phyloP scores from a whole-genome alignment of 148 eudicot genomes.

The Rheum nobile region DNA sequence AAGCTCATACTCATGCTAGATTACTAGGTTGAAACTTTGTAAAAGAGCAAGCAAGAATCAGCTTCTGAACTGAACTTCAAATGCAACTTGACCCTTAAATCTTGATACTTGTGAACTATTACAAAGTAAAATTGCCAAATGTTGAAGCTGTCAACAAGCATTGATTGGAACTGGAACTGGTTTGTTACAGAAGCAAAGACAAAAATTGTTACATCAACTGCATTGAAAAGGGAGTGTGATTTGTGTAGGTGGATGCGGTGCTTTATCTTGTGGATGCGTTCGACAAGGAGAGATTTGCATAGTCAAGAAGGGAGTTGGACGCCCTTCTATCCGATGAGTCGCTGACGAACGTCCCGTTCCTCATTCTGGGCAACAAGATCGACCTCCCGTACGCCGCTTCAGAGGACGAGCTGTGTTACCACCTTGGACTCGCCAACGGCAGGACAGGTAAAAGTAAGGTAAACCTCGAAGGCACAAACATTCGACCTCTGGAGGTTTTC shows the following conservation, averaged over 20 bases:
- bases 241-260: conserved; percentile 71
- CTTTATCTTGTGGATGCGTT: conserved; percentile 69
- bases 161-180: background rate
- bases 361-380: conserved; percentile 73
- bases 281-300: conserved; percentile 80
- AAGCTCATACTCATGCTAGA: too few species aligned
- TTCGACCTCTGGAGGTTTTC: conserved; percentile 74
- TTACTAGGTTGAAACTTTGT: too few species aligned
- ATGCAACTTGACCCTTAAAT: too few species aligned
- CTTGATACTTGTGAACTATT: too few species aligned
- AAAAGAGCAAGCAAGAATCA: too few species aligned
- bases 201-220: background rate
- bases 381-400: conserved; percentile 79
- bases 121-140: too few species aligned
- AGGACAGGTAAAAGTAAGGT: conserved; percentile 81
- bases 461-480: conserved; percentile 46
- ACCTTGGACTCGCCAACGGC: conserved; percentile 48
- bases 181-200: background rate
- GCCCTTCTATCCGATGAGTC: conserved; percentile 78
- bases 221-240: background rate
- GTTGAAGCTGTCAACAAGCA: background rate
- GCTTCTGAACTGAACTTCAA: too few species aligned
- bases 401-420: conserved; percentile 60
- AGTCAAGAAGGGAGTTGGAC: conserved; percentile 72
- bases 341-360: conserved; percentile 58